Conservation (phyloP, 495 filamentous ascomycete species). For the Sphaerosporella brunnea region DNA sequence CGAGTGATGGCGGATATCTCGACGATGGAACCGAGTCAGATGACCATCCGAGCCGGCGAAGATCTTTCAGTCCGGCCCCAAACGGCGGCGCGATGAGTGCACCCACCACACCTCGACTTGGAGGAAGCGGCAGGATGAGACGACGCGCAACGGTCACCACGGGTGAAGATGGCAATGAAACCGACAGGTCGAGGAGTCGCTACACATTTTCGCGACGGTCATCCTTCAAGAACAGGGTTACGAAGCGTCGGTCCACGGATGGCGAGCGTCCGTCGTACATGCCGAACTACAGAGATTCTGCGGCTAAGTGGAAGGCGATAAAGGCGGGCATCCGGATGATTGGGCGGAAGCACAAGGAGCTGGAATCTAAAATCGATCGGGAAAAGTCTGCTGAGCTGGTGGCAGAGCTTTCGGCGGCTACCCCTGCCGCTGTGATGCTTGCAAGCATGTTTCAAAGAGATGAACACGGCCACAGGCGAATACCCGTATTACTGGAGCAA, state of each 20-base stretch:
- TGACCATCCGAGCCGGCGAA: constrained; percentile 5
- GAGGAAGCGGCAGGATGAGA: constrained; percentile 9
- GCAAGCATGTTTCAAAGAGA: constrained; percentile 96
- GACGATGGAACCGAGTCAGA: constrained; percentile 6
- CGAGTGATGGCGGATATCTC: constrained; percentile 1
- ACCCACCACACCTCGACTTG: constrained; percentile 5
- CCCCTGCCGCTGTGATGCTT: constrained; percentile 77
- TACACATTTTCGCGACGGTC: constrained; percentile 1
- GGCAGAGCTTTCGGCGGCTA: constrained; percentile 80
- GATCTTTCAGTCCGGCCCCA: constrained; percentile 15
- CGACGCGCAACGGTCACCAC: constrained; percentile 19
- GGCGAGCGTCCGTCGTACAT: constrained; percentile 2
- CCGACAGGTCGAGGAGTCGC: constrained; percentile 3
- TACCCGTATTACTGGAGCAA: constrained; percentile 88
- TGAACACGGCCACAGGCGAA: constrained; percentile 84
- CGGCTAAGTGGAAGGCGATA: constrained; percentile 69
- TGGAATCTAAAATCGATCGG: constrained; percentile 74
- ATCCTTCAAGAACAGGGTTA: constrained; percentile 5
- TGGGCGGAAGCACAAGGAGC: constrained; percentile 55
- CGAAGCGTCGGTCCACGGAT: constrained; percentile 4
- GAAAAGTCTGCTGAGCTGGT: constrained; percentile 92
- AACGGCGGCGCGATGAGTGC: constrained; percentile 6
- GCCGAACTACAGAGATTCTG: constrained; percentile 10
- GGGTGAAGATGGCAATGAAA: constrained; percentile 12
- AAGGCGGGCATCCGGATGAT: constrained; percentile 72